phyloP scores from a whole-genome alignment of 2,329 filamentous ascomycete species.

The Colletotrichum liriopes region DNA sequence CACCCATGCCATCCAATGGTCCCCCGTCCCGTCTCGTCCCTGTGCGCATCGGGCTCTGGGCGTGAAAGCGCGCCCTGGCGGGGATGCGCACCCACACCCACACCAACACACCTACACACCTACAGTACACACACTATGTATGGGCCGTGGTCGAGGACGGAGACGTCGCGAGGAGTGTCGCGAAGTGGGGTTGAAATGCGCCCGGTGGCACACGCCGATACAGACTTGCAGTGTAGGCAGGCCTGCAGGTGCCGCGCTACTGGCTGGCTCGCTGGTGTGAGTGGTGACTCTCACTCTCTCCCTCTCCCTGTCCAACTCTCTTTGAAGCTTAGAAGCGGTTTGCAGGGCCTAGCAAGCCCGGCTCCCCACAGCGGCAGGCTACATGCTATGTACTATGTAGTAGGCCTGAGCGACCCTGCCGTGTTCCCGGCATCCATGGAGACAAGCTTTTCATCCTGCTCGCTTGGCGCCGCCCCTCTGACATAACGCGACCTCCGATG shows the following conservation, averaged over 20 bases:
- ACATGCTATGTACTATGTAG: no score
- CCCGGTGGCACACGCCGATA: no score
- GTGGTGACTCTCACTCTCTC: no score
- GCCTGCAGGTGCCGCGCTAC: neutral
- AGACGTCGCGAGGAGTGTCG: neutral
- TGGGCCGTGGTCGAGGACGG: neutral
- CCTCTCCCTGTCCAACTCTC: neutral
- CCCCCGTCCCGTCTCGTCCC: constrained; percentile 12
- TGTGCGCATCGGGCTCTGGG: neutral
- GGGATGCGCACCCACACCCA: no score
- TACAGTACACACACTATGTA: no score
- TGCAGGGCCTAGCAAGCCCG: no score
- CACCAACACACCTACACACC: no score
- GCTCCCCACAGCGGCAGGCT: constrained; percentile 21
- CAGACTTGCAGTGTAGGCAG: neutral
- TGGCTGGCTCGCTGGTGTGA: neutral
- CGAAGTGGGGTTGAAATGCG: neutral
- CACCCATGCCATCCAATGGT: constrained; percentile 33
- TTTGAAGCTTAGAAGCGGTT: no score
- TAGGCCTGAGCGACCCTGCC: constrained; percentile 28
- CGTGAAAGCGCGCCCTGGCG: neutral
- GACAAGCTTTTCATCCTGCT: constrained; percentile 39
- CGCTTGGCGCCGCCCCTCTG: constrained; percentile 34
- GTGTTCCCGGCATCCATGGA: constrained; percentile 42
- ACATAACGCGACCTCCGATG: constrained; percentile 34